A percentile compares a stretch with the other conserved stretches of the same genome.
Conservation (phyloP, 768 basidiomycete species). For the Mycena sanguinolenta region DNA sequence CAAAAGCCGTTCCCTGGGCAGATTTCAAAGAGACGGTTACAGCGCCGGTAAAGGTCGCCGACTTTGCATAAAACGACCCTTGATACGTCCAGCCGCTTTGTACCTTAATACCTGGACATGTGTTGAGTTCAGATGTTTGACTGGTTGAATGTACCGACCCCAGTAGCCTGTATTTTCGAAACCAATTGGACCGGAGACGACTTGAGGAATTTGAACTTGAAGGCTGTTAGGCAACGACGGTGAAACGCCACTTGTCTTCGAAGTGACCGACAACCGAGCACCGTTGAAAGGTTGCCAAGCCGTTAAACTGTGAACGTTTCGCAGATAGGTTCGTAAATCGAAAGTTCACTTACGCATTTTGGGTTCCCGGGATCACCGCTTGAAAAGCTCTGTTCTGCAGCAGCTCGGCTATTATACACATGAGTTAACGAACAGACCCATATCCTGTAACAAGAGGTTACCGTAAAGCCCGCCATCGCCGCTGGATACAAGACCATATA, state of each 20-base stretch:
- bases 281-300: slow-evolving; percentile 62
- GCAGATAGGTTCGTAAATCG: neutral
- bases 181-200: slow-evolving; percentile 51
- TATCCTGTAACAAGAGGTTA: slow-evolving; percentile 1
- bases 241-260: slow-evolving; percentile 61
- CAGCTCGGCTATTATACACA: slow-evolving; percentile 49
- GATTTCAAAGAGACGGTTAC: slow-evolving; percentile 54
- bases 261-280: slow-evolving; percentile 52
- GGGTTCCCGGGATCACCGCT: slow-evolving; percentile 62
- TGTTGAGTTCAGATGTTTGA: slow-evolving; percentile 2
- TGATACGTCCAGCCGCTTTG: slow-evolving; percentile 67
- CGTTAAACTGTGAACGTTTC: slow-evolving; percentile 43
- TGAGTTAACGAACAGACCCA: neutral
- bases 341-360: slow-evolving; percentile 47
- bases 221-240: slow-evolving; percentile 68
- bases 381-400: slow-evolving; percentile 75
- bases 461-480: slow-evolving; percentile 59
- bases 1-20: slow-evolving; percentile 57
- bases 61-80: slow-evolving; percentile 64
- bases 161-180: slow-evolving; percentile 69
- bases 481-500: slow-evolving; percentile 32
- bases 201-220: slow-evolving; percentile 59
- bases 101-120: slow-evolving; percentile 63
- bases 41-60: slow-evolving; percentile 51
- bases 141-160: slow-evolving; percentile 49